These are phyloP conservation scores for Penicillium argentinense DNA, from an alignment of 495 filamentous ascomycete genomes.

Conservation along the genomic window DNA sequence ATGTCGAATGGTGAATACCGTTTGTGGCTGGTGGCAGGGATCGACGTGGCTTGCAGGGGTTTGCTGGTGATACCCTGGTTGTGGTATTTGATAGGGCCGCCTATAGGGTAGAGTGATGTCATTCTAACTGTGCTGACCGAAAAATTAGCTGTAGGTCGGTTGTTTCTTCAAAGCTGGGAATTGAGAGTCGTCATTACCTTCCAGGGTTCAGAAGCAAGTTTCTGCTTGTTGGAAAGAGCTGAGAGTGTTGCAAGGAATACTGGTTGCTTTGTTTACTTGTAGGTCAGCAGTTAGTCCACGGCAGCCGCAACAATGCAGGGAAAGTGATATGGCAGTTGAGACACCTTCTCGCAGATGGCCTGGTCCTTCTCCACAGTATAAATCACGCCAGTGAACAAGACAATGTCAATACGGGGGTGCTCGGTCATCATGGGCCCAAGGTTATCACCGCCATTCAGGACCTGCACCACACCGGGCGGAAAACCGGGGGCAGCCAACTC, in stretches of 20 bases:
- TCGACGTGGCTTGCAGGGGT: background rate
- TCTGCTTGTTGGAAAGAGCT: conserved; percentile 11
- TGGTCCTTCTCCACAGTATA: conserved; percentile 63
- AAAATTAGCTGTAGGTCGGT: background rate
- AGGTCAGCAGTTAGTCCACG: too few relatives aligned
- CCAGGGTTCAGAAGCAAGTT: conserved; percentile 58
- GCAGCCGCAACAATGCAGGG: too few relatives aligned
- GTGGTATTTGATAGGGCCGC: background rate
- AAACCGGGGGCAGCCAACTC: conserved; percentile 62
- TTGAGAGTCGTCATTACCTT: too few relatives aligned
- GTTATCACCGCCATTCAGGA: conserved; percentile 62
- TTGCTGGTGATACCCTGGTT: background rate
- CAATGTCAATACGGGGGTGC: conserved; percentile 64
- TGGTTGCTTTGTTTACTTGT: too few relatives aligned
- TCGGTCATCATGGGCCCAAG: conserved; percentile 57
- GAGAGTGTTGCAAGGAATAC: too few relatives aligned
- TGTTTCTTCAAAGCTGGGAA: background rate
- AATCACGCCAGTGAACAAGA: conserved; percentile 67
- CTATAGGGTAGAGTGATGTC: background rate
- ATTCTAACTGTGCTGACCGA: background rate
- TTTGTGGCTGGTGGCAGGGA: background rate
- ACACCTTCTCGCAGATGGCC: conserved; percentile 55
- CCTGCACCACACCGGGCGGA: conserved; percentile 66
- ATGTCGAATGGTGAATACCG: too few relatives aligned
- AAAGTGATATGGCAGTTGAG: conserved; percentile 43